Evolutionary conservation across 805 yeast genomes (phyloP), one percentile per base, ranked within the genome.

Genomic region (Starmerella potacharoeniae): DNA sequence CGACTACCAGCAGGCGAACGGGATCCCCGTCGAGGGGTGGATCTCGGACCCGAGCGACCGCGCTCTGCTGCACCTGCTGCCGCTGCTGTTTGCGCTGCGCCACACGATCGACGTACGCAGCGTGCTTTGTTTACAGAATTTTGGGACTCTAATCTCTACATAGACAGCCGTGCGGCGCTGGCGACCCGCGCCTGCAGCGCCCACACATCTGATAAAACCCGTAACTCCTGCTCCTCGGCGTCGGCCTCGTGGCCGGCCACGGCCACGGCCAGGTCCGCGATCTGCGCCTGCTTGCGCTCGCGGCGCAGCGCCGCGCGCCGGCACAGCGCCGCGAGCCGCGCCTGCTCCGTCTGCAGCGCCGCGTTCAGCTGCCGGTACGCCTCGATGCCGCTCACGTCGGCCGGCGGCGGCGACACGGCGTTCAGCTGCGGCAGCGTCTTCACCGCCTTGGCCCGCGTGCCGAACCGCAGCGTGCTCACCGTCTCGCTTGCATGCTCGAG

Each of bases 21-120:
- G 96, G 1, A 83, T 93, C 28, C 82, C 84, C 72, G 88, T 93
- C 6, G 96, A 90, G 70, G 97, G 98, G 47, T 93, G 98, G 98
- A 88, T 93, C 59, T 87, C 86, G 65, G 98, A 93, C 69, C 95
- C 95, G n/a, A 79, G 83, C 39, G 98, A 93, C 66, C 74, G 82
- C 28, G 95, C 88, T 64, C 72, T 93, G 56, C 72, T 93, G 69
- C 82, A 88, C 63, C 70, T 93, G 52, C 68, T 93, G 44, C 97
- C 98, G 1, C 71, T 93, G 65, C 71, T 88, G 44, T 78, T 82
- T 63, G 83, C 91, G 31, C 70, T 93, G 64, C 75, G 95, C 55
- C 78, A 80, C 59, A 81, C 91, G 31, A 81, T 88, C 8, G 98
- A 91, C 68, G 96, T 91, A 28, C 73, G 97, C 60, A 79, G 79